These are phyloP conservation scores for Mycena sp. DNA, from an alignment of 1,284 basidiomycete species.

Conservation along the genomic window DNA sequence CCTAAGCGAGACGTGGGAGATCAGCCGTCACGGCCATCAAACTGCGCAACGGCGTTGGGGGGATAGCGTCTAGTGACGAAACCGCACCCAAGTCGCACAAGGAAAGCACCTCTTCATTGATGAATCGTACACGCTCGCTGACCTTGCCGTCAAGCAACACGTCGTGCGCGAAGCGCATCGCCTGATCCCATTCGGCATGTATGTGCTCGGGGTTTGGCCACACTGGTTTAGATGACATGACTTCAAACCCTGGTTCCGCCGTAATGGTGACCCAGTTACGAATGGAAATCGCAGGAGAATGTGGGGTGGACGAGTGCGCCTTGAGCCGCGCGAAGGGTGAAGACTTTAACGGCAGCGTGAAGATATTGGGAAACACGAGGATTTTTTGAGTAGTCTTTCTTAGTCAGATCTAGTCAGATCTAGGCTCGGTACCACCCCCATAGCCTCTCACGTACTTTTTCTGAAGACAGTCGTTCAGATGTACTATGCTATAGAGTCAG, in stretches of 20 bases:
- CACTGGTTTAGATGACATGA: conserved; percentile 23
- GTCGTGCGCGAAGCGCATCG: conserved; percentile 26
- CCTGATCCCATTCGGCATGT: conserved; percentile 25
- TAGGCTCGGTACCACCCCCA: too few species aligned
- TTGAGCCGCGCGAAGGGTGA: conserved; percentile 26
- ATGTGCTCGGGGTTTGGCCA: conserved; percentile 25
- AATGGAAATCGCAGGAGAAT: conserved; percentile 13
- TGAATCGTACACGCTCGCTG: conserved; percentile 58
- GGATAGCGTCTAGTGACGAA: too few species aligned
- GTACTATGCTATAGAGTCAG: too few species aligned
- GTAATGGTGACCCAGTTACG: conserved; percentile 20
- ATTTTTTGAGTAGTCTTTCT: neutral
- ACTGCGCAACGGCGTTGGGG: too few species aligned
- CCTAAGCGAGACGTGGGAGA: too few species aligned
- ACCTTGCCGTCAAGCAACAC: conserved; percentile 26
- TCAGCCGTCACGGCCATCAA: too few species aligned
- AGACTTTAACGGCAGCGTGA: conserved; percentile 24
- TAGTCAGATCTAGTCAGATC: neutral
- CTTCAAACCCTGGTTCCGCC: conserved; percentile 11
- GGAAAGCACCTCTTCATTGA: conserved; percentile 67
- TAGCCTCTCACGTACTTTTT: too few species aligned
- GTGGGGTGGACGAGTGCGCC: conserved; percentile 15
- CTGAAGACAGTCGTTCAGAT: too few species aligned
- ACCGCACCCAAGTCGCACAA: conserved; percentile 60
- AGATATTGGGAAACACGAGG: neutral